phyloP scores from a whole-genome alignment of 192 early-diverging fungal species.

The Chytriomyces hyalinus region DNA sequence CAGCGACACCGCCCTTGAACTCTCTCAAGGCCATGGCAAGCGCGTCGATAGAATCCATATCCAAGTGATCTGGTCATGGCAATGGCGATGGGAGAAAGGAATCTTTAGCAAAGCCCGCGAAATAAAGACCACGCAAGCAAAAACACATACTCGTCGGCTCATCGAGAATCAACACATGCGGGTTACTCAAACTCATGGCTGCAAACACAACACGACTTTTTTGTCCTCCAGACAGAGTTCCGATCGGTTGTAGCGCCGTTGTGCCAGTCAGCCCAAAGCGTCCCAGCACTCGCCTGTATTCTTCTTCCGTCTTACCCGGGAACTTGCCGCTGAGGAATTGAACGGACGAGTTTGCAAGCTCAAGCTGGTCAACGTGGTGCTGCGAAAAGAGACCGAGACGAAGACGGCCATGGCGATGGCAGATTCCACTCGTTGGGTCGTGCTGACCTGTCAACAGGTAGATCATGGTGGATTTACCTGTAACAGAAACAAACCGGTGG shows the following conservation, averaged over 20 bases:
- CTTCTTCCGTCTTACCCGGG: conserved; percentile 92
- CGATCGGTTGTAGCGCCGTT: conserved; percentile 91
- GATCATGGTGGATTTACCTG: conserved; percentile 93
- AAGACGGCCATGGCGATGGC: conserved; percentile 91
- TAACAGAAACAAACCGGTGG: not conserved
- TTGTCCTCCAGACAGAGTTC: conserved; percentile 95
- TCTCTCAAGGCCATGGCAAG: conserved; percentile 81
- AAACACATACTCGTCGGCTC: conserved; percentile 73
- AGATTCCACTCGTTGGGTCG: conserved; percentile 77
- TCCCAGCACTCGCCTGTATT: conserved; percentile 92
- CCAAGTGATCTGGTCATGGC: conserved; percentile 58
- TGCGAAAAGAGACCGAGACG: conserved; percentile 95
- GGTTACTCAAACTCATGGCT: conserved; percentile 57
- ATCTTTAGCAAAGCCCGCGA: conserved; percentile 26
- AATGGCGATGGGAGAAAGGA: conserved; percentile 5
- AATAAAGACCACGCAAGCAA: too few species aligned
- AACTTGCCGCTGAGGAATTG: conserved; percentile 87
- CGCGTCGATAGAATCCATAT: conserved; percentile 89
- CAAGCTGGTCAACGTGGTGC: conserved; percentile 97
- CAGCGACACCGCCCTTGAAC: conserved; percentile 93
- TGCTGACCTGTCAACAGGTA: conserved; percentile 87
- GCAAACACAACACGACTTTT: conserved; percentile 81
- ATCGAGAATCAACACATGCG: conserved; percentile 59
- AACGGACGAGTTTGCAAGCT: conserved; percentile 81
- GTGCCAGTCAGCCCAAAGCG: conserved; percentile 96